Conservation (phyloP, 2,329 filamentous ascomycete genomes). For the Coniochaeta sp. region DNA sequence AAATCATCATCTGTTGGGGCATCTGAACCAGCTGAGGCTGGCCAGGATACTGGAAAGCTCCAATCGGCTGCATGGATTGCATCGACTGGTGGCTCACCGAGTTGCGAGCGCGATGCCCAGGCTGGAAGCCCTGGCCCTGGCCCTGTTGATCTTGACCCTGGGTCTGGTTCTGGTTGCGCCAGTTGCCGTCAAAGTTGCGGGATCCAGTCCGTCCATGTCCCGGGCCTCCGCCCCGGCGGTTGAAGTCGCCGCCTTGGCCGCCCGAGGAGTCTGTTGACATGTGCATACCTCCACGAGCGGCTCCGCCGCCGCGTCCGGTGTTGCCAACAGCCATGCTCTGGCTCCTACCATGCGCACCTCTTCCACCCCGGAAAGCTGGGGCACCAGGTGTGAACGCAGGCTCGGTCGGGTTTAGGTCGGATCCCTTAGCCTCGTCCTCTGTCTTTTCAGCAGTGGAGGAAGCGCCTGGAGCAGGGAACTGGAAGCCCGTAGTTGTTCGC, state of each 20-base stretch:
- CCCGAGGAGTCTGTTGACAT: slow-evolving; percentile 46
- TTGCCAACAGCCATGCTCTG: slow-evolving; percentile 84
- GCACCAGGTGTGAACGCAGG: slow-evolving; percentile 31
- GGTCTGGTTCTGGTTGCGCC: slow-evolving; percentile 69
- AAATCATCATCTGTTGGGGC: slow-evolving; percentile 79
- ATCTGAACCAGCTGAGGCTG: slow-evolving; percentile 86
- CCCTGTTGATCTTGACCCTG: slow-evolving; percentile 60
- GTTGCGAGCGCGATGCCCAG: slow-evolving; percentile 77
- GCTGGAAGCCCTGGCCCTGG: slow-evolving; percentile 71
- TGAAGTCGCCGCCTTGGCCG: slow-evolving; percentile 51
- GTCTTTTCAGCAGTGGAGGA: slow-evolving; percentile 51
- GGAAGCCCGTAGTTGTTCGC: slow-evolving; percentile 86
- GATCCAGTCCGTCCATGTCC: slow-evolving; percentile 79
- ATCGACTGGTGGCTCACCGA: slow-evolving; percentile 62
- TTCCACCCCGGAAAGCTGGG: slow-evolving; percentile 41
- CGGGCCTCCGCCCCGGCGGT: slow-evolving; percentile 69
- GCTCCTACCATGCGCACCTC: slow-evolving; percentile 63
- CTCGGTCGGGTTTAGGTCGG: slow-evolving; percentile 26
- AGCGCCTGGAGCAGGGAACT: slow-evolving; percentile 76
- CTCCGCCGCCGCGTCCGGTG: slow-evolving; percentile 59
- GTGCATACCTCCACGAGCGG: slow-evolving; percentile 55
- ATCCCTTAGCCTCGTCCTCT: slow-evolving; percentile 40
- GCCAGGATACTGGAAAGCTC: slow-evolving; percentile 79
- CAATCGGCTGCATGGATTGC: slow-evolving; percentile 74
- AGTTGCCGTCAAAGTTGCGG: slow-evolving; percentile 96